Evolutionary conservation across 2,329 filamentous ascomycete species (phyloP).

Genomic region (Trichoderma sp.): DNA sequence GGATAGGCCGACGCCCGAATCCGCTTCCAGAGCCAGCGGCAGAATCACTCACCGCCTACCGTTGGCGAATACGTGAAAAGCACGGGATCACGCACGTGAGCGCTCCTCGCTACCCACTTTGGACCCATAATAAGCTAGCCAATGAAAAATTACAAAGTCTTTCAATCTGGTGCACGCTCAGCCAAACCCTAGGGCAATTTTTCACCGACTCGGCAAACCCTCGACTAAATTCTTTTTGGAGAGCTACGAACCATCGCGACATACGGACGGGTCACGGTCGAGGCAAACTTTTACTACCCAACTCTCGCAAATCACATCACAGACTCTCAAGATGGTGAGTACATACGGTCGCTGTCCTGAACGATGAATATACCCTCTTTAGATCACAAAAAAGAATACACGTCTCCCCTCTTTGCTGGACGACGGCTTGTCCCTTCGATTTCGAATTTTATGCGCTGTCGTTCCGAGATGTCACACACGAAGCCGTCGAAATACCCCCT

Average conservation of each 20-base stretch:
- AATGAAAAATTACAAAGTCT: slow-evolving; percentile 38
- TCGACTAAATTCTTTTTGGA: slow-evolving; percentile 38
- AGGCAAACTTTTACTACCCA: slow-evolving; percentile 40
- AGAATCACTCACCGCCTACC: slow-evolving; percentile 35
- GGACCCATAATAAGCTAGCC: slow-evolving; percentile 26
- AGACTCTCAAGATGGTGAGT: slow-evolving; percentile 54
- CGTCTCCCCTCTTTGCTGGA: slow-evolving; percentile 25
- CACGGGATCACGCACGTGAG: slow-evolving; percentile 34
- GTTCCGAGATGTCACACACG: slow-evolving; percentile 17
- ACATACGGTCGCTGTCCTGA: slow-evolving; percentile 27
- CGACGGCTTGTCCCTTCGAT: slow-evolving; percentile 10
- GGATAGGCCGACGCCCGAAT: slow-evolving; percentile 9
- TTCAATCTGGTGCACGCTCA: slow-evolving; percentile 29
- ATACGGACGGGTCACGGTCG: slow-evolving; percentile 39
- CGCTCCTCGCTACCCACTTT: slow-evolving; percentile 1
- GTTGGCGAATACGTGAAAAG: neutral
- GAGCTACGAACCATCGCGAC: slow-evolving; percentile 39
- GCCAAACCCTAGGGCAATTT: slow-evolving; percentile 44
- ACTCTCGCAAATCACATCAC: slow-evolving; percentile 45
- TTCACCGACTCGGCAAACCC: slow-evolving; percentile 41
- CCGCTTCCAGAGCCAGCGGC: slow-evolving; percentile 23
- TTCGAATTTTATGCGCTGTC: slow-evolving; percentile 27
- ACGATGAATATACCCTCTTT: slow-evolving; percentile 24
- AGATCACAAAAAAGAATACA: neutral
- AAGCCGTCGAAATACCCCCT: slow-evolving; percentile 7